Conservation (phyloP, 106 monocot genomes). For the Apostasia ramifera region DNA sequence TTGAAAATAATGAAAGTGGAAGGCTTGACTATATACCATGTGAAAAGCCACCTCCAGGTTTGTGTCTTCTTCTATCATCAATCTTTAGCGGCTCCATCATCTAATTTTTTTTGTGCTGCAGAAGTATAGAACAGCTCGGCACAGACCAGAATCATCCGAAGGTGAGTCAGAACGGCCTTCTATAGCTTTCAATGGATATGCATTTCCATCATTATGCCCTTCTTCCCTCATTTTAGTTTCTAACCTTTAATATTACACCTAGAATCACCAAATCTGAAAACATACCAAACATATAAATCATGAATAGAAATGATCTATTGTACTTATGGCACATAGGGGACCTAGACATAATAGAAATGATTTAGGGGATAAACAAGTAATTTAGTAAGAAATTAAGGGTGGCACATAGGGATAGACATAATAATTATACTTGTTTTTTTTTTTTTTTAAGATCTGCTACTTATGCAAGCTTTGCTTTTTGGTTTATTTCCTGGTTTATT, state of each 20-base stretch:
- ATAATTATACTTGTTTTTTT: too few relatives aligned
- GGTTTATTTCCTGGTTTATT: not conserved
- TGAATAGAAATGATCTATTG: too few relatives aligned
- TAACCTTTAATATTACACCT: not conserved
- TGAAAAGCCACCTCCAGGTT: slow-evolving; percentile 98
- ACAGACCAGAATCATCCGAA: slow-evolving; percentile 70
- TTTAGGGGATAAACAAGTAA: too few relatives aligned
- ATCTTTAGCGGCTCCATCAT: not conserved
- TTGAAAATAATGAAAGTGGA: slow-evolving; percentile 90
- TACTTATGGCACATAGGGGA: too few relatives aligned
- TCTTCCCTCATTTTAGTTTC: not conserved
- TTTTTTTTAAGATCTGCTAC: too few relatives aligned
- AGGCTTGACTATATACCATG: slow-evolving; percentile 91
- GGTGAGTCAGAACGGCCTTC: slow-evolving; percentile 24
- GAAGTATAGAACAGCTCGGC: slow-evolving; percentile 87
- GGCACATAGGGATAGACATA: too few relatives aligned
- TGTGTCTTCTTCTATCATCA: slow-evolving; percentile 1
- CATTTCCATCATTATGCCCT: too few relatives aligned
- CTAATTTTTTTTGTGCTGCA: slow-evolving; percentile 26
- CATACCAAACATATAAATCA: too few relatives aligned
- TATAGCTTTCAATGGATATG: not conserved
- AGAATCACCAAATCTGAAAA: not conserved
- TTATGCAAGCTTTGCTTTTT: not conserved
- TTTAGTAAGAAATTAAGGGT: too few relatives aligned
- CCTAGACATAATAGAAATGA: too few relatives aligned